Evolutionary conservation across 2,329 filamentous ascomycete species (phyloP).

Genomic region (Nemania bipapillata): DNA sequence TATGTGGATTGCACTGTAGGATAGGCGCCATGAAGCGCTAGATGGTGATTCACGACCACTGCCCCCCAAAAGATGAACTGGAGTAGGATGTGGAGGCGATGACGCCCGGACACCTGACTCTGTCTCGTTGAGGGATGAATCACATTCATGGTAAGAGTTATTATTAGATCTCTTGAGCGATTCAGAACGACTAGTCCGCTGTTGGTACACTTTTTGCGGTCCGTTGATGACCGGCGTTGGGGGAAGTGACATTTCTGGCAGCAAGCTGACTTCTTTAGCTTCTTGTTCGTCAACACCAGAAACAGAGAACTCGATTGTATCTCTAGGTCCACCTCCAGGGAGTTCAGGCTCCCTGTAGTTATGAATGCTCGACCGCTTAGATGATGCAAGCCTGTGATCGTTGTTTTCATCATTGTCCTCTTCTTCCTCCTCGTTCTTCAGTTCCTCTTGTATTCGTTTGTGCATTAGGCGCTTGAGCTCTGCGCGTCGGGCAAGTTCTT

Average conservation of each 20-base stretch:
- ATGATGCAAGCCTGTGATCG: slow-evolving; percentile 47
- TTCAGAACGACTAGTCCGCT: slow-evolving; percentile 38
- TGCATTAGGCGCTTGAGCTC: slow-evolving; percentile 67
- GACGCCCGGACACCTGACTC: slow-evolving; percentile 39
- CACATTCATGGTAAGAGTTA: slow-evolving; percentile 22
- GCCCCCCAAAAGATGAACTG: slow-evolving; percentile 37
- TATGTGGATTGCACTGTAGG: slow-evolving; percentile 46
- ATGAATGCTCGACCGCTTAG: slow-evolving; percentile 42
- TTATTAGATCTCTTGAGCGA: slow-evolving; percentile 30
- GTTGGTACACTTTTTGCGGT: slow-evolving; percentile 27
- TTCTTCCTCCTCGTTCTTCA: slow-evolving; percentile 62
- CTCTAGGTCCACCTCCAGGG: slow-evolving; percentile 59
- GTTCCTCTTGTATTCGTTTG: slow-evolving; percentile 68
- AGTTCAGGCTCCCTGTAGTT: slow-evolving; percentile 47
- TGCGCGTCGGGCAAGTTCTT: slow-evolving; percentile 65
- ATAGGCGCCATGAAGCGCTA: slow-evolving; percentile 48
- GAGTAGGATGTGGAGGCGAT: slow-evolving; percentile 42
- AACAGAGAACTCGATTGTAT: slow-evolving; percentile 61
- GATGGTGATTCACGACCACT: slow-evolving; percentile 44
- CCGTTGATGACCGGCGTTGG: slow-evolving; percentile 17
- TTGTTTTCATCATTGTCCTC: slow-evolving; percentile 49
- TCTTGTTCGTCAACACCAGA: slow-evolving; percentile 39
- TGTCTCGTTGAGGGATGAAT: slow-evolving; percentile 31
- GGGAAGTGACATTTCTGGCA: slow-evolving; percentile 26
- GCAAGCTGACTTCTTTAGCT: slow-evolving; percentile 6